These are phyloP conservation scores for Coniochaeta sp. DNA, from an alignment of 2,329 filamentous ascomycete species.

Conservation along the genomic window DNA sequence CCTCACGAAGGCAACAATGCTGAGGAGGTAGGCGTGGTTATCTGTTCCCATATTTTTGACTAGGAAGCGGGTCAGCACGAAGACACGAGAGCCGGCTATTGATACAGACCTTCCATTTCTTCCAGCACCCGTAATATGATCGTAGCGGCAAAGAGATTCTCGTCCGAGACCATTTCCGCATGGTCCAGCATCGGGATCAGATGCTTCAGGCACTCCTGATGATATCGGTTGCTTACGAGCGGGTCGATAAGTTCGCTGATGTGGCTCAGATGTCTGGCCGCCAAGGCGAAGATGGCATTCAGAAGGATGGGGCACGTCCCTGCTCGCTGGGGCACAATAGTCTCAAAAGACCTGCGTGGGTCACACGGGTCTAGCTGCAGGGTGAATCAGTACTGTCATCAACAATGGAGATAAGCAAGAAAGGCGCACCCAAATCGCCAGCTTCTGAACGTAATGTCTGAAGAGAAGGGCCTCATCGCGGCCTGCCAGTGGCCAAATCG, in stretches of 20 bases:
- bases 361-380: conserved; percentile 35
- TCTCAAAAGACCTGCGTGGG: conserved; percentile 38
- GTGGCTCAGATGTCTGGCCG: conserved; percentile 46
- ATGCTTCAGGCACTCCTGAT: conserved; percentile 43
- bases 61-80: conserved; percentile 9
- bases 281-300: conserved; percentile 50
- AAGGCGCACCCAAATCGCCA: conserved; percentile 26
- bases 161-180: conserved; percentile 32
- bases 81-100: neutral
- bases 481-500: conserved; percentile 19
- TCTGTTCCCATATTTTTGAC: conserved; percentile 34
- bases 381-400: neutral
- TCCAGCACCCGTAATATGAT: conserved; percentile 51
- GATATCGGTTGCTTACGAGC: conserved; percentile 42
- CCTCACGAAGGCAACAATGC: conserved; percentile 37
- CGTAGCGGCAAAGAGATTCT: conserved; percentile 45
- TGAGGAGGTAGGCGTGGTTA: conserved; percentile 34
- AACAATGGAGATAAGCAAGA: neutral
- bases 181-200: conserved; percentile 38
- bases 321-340: conserved; percentile 45
- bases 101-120: conserved; percentile 35
- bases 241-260: conserved; percentile 37
- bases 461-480: conserved; percentile 20
- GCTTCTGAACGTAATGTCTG: conserved; percentile 23
- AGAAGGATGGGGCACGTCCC: conserved; percentile 42